Conservation (phyloP, 148 eudicot species). For the Linanthus parryae region DNA sequence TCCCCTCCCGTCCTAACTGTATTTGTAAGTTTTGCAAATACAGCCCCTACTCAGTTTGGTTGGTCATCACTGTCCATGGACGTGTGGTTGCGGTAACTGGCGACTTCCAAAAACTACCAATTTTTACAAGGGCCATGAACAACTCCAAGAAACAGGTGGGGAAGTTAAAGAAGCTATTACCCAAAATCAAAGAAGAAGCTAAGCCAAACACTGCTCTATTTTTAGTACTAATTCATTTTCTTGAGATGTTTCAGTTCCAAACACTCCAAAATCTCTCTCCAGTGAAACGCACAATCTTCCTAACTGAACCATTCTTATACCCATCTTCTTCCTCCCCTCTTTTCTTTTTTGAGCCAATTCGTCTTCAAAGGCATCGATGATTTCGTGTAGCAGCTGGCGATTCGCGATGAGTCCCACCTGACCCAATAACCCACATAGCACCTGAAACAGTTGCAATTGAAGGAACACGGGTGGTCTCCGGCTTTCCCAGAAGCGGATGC, state of each 20-base stretch:
- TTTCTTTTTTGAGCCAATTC: conserved; percentile 13
- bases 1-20: too few relatives aligned
- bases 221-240: too few relatives aligned
- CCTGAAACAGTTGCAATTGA: conserved; percentile 52
- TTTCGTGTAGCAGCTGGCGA: conserved; percentile 64
- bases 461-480: conserved; percentile 42
- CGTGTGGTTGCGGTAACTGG: too few relatives aligned
- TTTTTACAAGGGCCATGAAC: not conserved
- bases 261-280: conserved; percentile 35
- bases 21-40: too few relatives aligned
- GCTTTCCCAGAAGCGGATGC: too few relatives aligned
- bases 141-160: not conserved
- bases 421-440: conserved; percentile 70
- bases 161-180: not conserved
- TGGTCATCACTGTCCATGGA: too few relatives aligned
- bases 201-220: too few relatives aligned
- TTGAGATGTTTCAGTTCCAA: conserved; percentile 26
- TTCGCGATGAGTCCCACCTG: conserved; percentile 75
- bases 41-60: too few relatives aligned
- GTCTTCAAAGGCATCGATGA: conserved; percentile 70
- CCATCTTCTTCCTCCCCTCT: conserved; percentile 4
- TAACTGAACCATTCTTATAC: conserved; percentile 22
- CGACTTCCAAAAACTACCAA: not conserved
- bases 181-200: not conserved
- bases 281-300: conserved; percentile 25